Conservation (phyloP, 257 asterid species). For the Plantago major region DNA sequence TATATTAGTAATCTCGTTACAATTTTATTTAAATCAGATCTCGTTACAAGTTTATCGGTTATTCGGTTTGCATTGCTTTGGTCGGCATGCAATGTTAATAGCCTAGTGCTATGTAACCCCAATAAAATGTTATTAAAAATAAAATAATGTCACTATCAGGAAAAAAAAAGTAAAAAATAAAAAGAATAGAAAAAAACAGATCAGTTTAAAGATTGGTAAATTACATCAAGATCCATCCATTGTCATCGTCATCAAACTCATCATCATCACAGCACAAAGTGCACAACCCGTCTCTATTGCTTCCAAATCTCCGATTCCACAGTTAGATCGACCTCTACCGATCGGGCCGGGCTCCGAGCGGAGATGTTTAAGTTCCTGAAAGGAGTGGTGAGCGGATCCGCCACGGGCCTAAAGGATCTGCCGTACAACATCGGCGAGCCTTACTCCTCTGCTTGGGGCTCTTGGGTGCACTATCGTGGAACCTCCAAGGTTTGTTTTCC, state of each 20-base stretch:
- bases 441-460: conserved; percentile 94
- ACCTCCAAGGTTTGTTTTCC: conserved; percentile 59
- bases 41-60: too few species aligned
- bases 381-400: conserved; percentile 96
- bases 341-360: conserved; percentile 9
- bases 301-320: background rate
- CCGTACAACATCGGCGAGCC: conserved; percentile 97
- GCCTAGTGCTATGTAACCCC: too few species aligned
- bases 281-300: too few species aligned
- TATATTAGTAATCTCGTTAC: too few species aligned
- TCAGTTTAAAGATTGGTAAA: background rate
- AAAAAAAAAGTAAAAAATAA: background rate
- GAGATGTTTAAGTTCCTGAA: conserved; percentile 83
- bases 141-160: background rate
- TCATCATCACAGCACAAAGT: too few species aligned
- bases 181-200: background rate
- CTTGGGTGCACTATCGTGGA: conserved; percentile 93
- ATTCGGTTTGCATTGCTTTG: too few species aligned
- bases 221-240: conserved; percentile 2
- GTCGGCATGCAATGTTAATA: too few species aligned
- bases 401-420: conserved; percentile 89
- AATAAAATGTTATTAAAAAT: too few species aligned
- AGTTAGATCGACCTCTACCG: background rate
- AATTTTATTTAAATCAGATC: too few species aligned
- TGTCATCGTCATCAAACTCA: background rate